Percentiles rank a stretch among this genome's conserved stretches.
Evolutionary conservation across 768 basidiomycete genomes (phyloP).

Genomic region (Botryobasidium botryosum): DNA sequence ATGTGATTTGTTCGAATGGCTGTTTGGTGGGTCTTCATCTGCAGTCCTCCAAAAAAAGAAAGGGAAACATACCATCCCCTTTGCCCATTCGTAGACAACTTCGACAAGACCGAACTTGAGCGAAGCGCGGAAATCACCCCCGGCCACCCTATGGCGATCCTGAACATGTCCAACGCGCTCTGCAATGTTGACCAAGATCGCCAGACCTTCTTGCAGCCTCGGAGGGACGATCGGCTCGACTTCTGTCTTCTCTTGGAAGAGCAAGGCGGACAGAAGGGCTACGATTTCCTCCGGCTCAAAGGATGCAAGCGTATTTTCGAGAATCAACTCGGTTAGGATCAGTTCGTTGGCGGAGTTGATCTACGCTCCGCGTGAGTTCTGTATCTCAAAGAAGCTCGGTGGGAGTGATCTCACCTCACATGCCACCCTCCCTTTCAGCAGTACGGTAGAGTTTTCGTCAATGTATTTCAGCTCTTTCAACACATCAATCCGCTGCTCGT

Average conservation of each 20-base stretch:
- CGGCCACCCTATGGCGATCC: conserved; percentile 56
- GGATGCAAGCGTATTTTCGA: conserved; percentile 80
- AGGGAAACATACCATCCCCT: conserved; percentile 65
- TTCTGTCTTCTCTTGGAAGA: conserved; percentile 97
- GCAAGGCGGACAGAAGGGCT: conserved; percentile 86
- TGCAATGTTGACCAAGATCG: conserved; percentile 57
- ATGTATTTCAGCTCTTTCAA: conserved; percentile 85
- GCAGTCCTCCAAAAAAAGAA: too few species aligned
- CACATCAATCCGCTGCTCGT: conserved; percentile 84
- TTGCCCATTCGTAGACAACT: conserved; percentile 98
- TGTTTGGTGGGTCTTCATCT: too few species aligned
- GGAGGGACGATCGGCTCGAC: conserved; percentile 67
- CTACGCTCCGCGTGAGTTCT: conserved; percentile 31
- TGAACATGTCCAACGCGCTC: conserved; percentile 71
- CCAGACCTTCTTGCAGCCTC: conserved; percentile 64
- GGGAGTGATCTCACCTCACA: conserved; percentile 56
- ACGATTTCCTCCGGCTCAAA: conserved; percentile 96
- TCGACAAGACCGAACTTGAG: conserved; percentile 88
- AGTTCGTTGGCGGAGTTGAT: conserved; percentile 98
- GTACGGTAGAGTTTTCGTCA: conserved; percentile 87
- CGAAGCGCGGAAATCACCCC: conserved; percentile 57
- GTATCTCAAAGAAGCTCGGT: not conserved
- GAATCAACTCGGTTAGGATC: conserved; percentile 85
- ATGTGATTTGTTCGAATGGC: conserved; percentile 92
- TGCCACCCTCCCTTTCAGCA: conserved; percentile 91